Evolutionary conservation across 768 basidiomycete species (phyloP), one percentile per base, ranked within the genome.

Genomic region (Boletus patriciae): DNA sequence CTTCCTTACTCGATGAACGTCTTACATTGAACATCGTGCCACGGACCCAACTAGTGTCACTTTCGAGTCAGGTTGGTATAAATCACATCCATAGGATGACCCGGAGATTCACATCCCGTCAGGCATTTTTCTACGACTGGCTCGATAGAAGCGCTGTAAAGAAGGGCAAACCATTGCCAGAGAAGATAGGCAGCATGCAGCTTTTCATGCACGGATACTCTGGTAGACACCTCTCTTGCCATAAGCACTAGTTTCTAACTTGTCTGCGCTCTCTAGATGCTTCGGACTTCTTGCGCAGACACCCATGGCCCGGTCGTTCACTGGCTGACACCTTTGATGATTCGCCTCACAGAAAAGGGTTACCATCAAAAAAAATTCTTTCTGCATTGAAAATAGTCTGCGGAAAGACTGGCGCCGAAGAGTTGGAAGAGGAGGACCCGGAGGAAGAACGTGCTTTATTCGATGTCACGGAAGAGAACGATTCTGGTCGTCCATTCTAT

Each of bases 121-220:
- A 92, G 84, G 89, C 92, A 6, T 96, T 96, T 73, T 96, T 90
- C 72, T 96, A 95, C 63, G 90, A 93, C 65, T 95, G 92, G 92
- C 75, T 93, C 29, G 93, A 95, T 64, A 78, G 92, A 56, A 90
- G 76, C 66, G 89, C 83, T 5, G 81, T 81, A 11, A 94, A 92
- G 74, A 92, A 94, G 64, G 90, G 89, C 7, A 92, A 92, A 66
- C 79, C 81, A 2, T 70, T 94, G 19, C 91, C 91, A 23, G 90
- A 90, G 57, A 96, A 96, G 74, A 87, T 94, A 48, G 94, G 94
- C 9, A 91, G 88, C 64, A 87, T 94, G 84, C 94, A 96, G 66
- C 86, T 84, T 52, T 95, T 96, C 73, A 73, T 94, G 65, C 83
- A 91, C 61, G 92, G 93, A 15, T 95, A 80, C 66, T 82, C 84